Evolutionary conservation across 1,284 basidiomycete genomes (phyloP), one percentile per base, ranked within the genome.

Genomic region (Moesziomyces aphidis): DNA sequence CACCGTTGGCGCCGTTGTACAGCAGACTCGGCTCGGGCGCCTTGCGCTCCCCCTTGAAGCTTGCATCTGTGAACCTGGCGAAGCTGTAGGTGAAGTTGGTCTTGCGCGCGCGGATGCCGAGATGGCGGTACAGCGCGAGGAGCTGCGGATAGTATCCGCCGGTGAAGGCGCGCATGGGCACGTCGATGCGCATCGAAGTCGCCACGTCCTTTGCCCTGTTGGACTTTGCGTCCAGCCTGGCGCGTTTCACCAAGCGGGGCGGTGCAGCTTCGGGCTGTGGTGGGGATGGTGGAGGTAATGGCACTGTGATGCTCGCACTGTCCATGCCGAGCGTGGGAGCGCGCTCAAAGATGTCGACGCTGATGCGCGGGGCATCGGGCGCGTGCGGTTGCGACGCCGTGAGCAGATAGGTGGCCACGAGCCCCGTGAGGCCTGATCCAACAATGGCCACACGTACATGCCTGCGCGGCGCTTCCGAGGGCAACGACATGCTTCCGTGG

Each of bases 381-480:
- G 61, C 43, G 43, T 42, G 13, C 10, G 48, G 17, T 6, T 34
- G 9, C 24, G 91, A 82, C 28, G 86, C 67, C 4, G 88, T 86
- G 55, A 96, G 89, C 90, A 93, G 95, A 85, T 93, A 95, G 1
- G 94, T 93, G 10, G 94, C 92, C 13, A 92, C 90, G 11, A 90
- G 90, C 3, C 94, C 95, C 9, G 89, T 92, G 9, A 94, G 92
- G 22, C 94, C 94, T 0, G 94, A 93, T 42, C 94, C 94, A 47
- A 96, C 89, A 78, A 96, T 90, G 8, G 94, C 94, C 68, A 96
- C 75, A 17, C 64, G 61, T 22, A 73, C 61, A 43, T 61, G 23
- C 42, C 49, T 39, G n/a, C 55, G 48, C 8, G 50, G 28, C 19
- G 51, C 15, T 10, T 36, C n/a, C 7, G 46, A 48, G 49, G 45